A percentile compares a stretch with the other conserved stretches of the same genome.
These are phyloP conservation scores for Zopfochytrium polystomum DNA, from an alignment of 371 early-diverging fungal species.

Conservation along the genomic window DNA sequence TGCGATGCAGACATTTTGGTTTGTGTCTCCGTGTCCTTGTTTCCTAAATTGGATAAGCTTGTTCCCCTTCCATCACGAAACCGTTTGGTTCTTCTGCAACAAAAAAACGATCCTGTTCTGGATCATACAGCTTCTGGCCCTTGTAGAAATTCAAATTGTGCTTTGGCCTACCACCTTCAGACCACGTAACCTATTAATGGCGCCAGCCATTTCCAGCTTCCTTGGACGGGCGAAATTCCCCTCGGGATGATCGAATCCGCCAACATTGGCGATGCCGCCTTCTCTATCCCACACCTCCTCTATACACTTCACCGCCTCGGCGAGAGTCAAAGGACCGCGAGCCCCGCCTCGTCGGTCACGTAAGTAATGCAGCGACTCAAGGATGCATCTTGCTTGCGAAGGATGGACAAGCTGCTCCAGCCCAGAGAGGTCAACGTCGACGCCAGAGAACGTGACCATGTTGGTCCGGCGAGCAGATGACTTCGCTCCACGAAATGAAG, in stretches of 20 bases:
- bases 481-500: constrained; percentile 1
- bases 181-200: constrained; percentile 30
- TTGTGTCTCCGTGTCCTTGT: no score
- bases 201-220: constrained; percentile 40
- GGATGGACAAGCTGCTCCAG: constrained; percentile 45
- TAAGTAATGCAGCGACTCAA: constrained; percentile 24
- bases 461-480: constrained; percentile 12
- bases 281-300: constrained; percentile 23
- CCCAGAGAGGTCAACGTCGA: constrained; percentile 39
- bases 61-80: no score
- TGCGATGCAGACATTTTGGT: no score
- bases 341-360: constrained; percentile 2
- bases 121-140: no score
- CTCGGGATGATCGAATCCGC: constrained; percentile 8
- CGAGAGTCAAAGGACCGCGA: not conserved
- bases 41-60: no score
- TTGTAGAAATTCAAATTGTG: no score
- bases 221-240: constrained; percentile 41
- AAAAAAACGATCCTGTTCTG: no score
- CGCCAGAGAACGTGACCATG: constrained; percentile 18
- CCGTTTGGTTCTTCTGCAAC: no score
- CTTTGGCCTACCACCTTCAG: no score
- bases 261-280: constrained; percentile 30
- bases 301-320: constrained; percentile 27
- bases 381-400: constrained; percentile 45